These are phyloP conservation scores for Pichia manshurica DNA, from an alignment of 805 yeast species.

Conservation along the genomic window DNA sequence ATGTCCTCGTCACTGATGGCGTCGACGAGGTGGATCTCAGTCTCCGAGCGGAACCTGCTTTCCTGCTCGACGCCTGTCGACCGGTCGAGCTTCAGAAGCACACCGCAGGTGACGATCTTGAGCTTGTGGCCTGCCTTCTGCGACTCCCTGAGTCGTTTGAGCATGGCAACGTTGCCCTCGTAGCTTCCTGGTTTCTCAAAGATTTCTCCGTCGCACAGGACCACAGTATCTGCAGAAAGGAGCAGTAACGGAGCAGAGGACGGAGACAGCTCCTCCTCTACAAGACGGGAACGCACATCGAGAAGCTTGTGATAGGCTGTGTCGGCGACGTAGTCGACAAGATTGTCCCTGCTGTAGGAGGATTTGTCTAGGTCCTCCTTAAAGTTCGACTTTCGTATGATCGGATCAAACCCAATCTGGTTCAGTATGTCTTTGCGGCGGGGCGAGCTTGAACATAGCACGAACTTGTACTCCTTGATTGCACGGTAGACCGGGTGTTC, in stretches of 20 bases:
- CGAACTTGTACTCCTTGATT: slow-evolving; percentile 30
- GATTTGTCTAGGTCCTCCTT: slow-evolving; percentile 68
- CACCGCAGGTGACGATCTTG: slow-evolving; percentile 16
- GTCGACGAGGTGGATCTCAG: slow-evolving; percentile 36
- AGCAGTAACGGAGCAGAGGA: slow-evolving; percentile 26
- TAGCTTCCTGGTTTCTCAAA: slow-evolving; percentile 75
- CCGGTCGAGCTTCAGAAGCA: neutral
- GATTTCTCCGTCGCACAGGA: slow-evolving; percentile 50
- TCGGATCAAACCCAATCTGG: slow-evolving; percentile 46
- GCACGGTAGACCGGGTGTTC: slow-evolving; percentile 21
- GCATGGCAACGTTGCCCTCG: slow-evolving; percentile 43
- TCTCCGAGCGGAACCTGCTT: slow-evolving; percentile 14
- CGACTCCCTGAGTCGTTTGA: slow-evolving; percentile 42
- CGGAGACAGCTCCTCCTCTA: slow-evolving; percentile 29
- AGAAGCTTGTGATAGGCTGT: slow-evolving; percentile 68
- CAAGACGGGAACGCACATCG: slow-evolving; percentile 35
- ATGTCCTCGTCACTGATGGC: slow-evolving; percentile 50
- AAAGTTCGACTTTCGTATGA: slow-evolving; percentile 59
- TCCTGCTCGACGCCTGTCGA: neutral
- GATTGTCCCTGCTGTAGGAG: slow-evolving; percentile 19
- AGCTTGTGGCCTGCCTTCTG: slow-evolving; percentile 23
- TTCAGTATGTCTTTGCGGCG: slow-evolving; percentile 67
- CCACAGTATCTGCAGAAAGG: slow-evolving; percentile 77
- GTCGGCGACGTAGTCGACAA: slow-evolving; percentile 49
- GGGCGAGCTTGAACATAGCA: slow-evolving; percentile 83